These are phyloP conservation scores for Talaromyces nanjingensis DNA, from an alignment of 495 filamentous ascomycete species.

Conservation along the genomic window DNA sequence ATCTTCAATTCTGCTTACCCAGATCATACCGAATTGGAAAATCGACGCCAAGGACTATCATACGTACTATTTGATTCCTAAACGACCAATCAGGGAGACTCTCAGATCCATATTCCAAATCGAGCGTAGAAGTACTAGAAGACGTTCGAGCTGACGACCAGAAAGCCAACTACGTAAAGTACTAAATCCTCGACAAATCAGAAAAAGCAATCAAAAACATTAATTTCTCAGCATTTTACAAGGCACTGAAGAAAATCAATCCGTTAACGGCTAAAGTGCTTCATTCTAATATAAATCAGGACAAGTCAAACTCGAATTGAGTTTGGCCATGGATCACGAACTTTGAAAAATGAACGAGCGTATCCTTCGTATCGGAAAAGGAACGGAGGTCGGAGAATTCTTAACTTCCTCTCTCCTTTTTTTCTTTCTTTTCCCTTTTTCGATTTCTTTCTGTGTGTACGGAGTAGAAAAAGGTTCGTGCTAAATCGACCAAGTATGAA, in stretches of 20 bases:
- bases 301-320: background rate
- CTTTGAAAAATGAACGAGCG: background rate
- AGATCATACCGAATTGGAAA: background rate
- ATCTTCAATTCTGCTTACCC: background rate
- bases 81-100: background rate
- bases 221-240: too few relatives aligned
- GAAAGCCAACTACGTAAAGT: background rate
- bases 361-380: background rate
- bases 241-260: background rate
- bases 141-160: background rate
- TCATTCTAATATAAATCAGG: background rate
- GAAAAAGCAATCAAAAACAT: background rate
- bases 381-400: background rate
- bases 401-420: background rate
- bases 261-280: background rate
- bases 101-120: background rate
- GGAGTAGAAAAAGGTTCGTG: background rate
- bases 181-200: background rate
- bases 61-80: background rate
- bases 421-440: background rate
- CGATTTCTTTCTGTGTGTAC: background rate
- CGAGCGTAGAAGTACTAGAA: background rate
- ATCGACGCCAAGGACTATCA: background rate
- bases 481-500: background rate
- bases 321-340: background rate